Base-by-base conservation (phyloP, 1,284 basidiomycete genomes). In the Pseudozyma sp. region DNA sequence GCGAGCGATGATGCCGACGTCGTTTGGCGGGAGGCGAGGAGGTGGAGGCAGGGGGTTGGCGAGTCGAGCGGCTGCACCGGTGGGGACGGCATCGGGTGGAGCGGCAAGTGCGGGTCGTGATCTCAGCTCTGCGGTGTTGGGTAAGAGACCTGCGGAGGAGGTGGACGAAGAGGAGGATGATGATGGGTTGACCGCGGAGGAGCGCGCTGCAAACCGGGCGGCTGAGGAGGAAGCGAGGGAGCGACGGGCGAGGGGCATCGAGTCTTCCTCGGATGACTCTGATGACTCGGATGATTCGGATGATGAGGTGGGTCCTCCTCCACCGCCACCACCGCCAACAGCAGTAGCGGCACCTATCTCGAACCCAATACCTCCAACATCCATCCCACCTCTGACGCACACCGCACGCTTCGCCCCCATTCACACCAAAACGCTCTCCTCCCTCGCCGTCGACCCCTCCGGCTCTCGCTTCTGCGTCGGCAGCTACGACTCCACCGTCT, bases 401-500 rank as follows among this genome's bases (percentile, higher is more conserved):
- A 43, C 37, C 2, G 60, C 66, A 3, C 85, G 89, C 13, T 87
- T 99, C 80, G 17, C n/a, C 0, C 94, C 95, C 83, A 94, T 97
- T 85, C 96, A 99, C 84, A 91, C 89, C 16, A 99, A 88, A 87
- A 93, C 96, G 49, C 90, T 98, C 24, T 94, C 94, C 5, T 94
- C 96, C 1, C 87, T 99, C 30, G 89, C 93, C 0, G 87, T 99
- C 42, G 97, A 99, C 84, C 91, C 94, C 0, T 92, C 94, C 13
- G 97, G 97, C 49, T 94, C 95, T 4, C 90, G 97, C 33, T 87
- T 99, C 33, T 87, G 93, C 7, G 93, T 94, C 2, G 97, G 97
- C 10, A 92, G 92, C 16, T 92, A 97, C 85, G 97, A 99, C 86
- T 98, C 98, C 82, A 93, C 96, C 85, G 91, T 92, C 85, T 98